Evolutionary conservation across 1,139 yeast genomes (phyloP).

Genomic region (Hyphopichia burtonii): DNA sequence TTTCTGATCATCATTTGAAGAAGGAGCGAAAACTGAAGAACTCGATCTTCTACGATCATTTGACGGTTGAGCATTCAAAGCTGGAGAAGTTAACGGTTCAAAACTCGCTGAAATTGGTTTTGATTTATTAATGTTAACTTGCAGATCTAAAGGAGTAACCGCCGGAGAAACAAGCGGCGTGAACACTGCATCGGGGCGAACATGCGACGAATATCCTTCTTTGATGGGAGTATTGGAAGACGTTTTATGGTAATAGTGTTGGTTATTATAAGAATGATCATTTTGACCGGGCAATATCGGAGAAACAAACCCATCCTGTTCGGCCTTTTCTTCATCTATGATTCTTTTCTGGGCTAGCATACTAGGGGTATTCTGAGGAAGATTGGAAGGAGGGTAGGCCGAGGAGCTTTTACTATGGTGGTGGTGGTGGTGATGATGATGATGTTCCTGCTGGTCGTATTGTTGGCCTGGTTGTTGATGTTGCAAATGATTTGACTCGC

Average conservation of each 20-base stretch:
- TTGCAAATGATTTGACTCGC: constrained; percentile 1
- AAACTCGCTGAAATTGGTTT: constrained; percentile 34
- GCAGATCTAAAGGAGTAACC: constrained; percentile 59
- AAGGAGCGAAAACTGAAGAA: constrained; percentile 32
- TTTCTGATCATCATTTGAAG: constrained; percentile 19
- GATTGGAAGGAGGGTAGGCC: constrained; percentile 35
- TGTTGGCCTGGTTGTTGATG: constrained; percentile 3
- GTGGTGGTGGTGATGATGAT: not conserved
- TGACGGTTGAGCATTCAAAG: constrained; percentile 48
- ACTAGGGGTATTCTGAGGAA: constrained; percentile 28
- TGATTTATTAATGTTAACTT: constrained; percentile 18
- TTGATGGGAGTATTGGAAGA: constrained; percentile 7
- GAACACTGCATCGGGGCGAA: constrained; percentile 52
- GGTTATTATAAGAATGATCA: constrained; percentile 42
- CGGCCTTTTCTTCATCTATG: constrained; percentile 1
- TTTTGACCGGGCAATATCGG: constrained; percentile 48
- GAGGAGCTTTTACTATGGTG: constrained; percentile 17
- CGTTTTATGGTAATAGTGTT: constrained; percentile 42
- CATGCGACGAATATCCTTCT: constrained; percentile 16
- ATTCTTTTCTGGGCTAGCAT: constrained; percentile 19
- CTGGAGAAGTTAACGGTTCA: constrained; percentile 65
- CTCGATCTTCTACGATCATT: constrained; percentile 35
- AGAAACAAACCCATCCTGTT: constrained; percentile 22
- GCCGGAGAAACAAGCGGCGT: constrained; percentile 81
- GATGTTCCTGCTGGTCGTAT: not conserved